These are phyloP conservation scores for Microcyclospora pomicola DNA, from an alignment of 2,329 filamentous ascomycete genomes.

Conservation along the genomic window DNA sequence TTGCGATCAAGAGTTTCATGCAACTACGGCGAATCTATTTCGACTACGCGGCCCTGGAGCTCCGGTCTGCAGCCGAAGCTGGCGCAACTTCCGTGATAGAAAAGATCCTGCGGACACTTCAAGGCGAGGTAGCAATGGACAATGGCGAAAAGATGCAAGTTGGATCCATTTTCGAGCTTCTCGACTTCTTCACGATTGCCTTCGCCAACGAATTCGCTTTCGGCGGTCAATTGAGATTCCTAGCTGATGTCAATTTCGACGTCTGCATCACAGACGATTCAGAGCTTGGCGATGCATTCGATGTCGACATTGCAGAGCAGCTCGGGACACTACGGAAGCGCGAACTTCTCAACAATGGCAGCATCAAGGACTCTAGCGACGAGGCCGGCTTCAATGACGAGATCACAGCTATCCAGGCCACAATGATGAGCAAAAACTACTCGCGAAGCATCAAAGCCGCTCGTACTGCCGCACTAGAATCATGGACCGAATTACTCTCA, in stretches of 20 bases:
- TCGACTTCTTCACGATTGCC: conserved; percentile 68
- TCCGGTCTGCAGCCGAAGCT: conserved; percentile 48
- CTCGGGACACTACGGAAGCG: conserved; percentile 57
- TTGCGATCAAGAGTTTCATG: conserved; percentile 64
- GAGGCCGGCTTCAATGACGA: conserved; percentile 40
- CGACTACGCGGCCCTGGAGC: conserved; percentile 74
- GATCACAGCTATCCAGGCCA: conserved; percentile 45
- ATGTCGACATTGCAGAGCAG: conserved; percentile 58
- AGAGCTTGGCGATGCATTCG: conserved; percentile 47
- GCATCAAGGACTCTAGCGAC: conserved; percentile 17
- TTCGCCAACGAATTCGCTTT: conserved; percentile 32
- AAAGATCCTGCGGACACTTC: conserved; percentile 47
- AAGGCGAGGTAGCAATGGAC: conserved; percentile 57
- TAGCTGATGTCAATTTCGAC: conserved; percentile 53
- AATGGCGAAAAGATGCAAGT: conserved; percentile 53
- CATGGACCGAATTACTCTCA: conserved; percentile 74
- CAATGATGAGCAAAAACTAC: conserved; percentile 50
- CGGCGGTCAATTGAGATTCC: conserved; percentile 35
- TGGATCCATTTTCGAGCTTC: conserved; percentile 75
- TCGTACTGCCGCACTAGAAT: conserved; percentile 55
- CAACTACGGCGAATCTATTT: conserved; percentile 61
- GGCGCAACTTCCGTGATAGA: conserved; percentile 38
- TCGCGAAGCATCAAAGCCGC: conserved; percentile 41
- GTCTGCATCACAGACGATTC: conserved; percentile 49
- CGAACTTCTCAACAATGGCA: conserved; percentile 39